phyloP scores from a whole-genome alignment of 2,329 filamentous ascomycete species.

The Amauroascus niger region DNA sequence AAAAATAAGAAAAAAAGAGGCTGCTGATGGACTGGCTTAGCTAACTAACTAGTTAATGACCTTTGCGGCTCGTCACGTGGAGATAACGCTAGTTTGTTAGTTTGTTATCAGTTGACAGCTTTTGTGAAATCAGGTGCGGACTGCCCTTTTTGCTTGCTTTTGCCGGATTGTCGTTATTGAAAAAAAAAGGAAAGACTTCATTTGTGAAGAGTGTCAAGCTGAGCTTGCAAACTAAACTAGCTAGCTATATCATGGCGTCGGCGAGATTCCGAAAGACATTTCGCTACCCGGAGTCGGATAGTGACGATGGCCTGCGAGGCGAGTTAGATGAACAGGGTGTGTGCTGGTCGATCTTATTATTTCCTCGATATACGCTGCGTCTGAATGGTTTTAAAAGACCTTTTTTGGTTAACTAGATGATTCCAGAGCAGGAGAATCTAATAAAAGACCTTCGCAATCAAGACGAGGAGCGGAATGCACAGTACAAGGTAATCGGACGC shows the following conservation, averaged over 20 bases:
- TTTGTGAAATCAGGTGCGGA: no score
- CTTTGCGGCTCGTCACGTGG: no score
- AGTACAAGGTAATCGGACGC: slow-evolving; percentile 32
- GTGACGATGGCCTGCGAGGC: slow-evolving; percentile 47
- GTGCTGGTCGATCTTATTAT: slow-evolving; percentile 10
- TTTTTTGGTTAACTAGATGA: not conserved
- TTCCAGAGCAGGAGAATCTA: slow-evolving; percentile 35
- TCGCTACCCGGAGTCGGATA: slow-evolving; percentile 57
- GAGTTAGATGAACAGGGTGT: slow-evolving; percentile 67
- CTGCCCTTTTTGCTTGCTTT: no score
- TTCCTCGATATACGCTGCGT: not conserved
- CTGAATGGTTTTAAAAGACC: not conserved
- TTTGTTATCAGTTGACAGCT: not conserved
- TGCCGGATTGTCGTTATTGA: no score
- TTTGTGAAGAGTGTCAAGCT: no score
- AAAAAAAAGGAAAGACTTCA: no score
- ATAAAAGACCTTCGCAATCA: slow-evolving; percentile 30
- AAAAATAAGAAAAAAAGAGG: no score
- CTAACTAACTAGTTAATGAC: not conserved
- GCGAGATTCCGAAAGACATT: slow-evolving; percentile 67
- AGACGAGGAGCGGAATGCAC: slow-evolving; percentile 32
- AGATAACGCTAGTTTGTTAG: not conserved
- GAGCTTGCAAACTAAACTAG: not conserved
- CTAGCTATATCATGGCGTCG: no score
- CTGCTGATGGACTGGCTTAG: not conserved